These are phyloP conservation scores for Viola odorata DNA, from an alignment of 345 rosid species.

Conservation along the genomic window DNA sequence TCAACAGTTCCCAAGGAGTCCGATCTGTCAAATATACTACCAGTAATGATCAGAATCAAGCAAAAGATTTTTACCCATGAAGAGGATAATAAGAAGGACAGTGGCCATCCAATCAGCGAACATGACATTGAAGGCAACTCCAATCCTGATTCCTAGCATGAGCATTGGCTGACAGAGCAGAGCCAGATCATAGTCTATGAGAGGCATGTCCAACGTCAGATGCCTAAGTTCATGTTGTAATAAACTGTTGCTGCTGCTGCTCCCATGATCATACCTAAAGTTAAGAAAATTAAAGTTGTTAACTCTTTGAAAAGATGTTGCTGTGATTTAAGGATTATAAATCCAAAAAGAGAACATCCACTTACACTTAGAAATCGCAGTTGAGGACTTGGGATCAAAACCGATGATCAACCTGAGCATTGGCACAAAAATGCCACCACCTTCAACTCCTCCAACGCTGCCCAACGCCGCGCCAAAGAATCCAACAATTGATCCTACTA, in stretches of 20 bases:
- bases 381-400: constrained; percentile 62
- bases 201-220: constrained; percentile 23
- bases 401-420: constrained; percentile 62
- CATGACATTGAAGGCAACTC: constrained; percentile 22
- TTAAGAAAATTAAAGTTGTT: background rate
- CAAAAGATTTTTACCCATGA: constrained; percentile 11
- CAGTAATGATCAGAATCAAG: background rate
- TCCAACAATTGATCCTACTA: constrained; percentile 51
- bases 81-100: constrained; percentile 16
- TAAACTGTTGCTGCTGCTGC: constrained; percentile 19
- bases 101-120: constrained; percentile 31
- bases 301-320: background rate
- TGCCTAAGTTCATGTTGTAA: constrained; percentile 21
- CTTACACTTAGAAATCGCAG: constrained; percentile 67
- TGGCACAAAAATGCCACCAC: constrained; percentile 76
- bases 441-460: constrained; percentile 70
- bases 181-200: constrained; percentile 21
- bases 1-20: too few species aligned
- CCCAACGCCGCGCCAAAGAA: constrained; percentile 67
- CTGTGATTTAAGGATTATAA: too few species aligned
- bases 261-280: constrained; percentile 31
- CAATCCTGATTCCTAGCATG: constrained; percentile 19
- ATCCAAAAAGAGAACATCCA: too few species aligned
- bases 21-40: too few species aligned
- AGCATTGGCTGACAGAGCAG: constrained; percentile 19